Conservation (phyloP, 1,284 basidiomycete genomes). For the Trametes pubescens region DNA sequence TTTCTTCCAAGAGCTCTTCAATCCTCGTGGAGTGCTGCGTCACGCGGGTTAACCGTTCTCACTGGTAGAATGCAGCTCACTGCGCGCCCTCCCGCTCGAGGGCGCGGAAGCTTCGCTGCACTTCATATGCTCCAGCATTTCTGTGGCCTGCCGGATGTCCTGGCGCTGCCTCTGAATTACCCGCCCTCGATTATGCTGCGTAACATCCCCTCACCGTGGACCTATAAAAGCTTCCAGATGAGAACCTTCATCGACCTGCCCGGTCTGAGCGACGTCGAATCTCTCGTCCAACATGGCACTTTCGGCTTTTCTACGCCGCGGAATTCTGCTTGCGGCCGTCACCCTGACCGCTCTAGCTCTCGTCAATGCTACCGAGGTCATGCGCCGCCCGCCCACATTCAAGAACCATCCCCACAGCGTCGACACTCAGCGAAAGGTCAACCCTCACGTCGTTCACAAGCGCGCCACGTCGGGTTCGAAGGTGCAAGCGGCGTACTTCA, state of each 20-base stretch:
- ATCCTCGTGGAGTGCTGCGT: slow-evolving; percentile 1
- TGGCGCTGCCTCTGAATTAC: slow-evolving; percentile 15
- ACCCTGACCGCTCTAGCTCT: slow-evolving; percentile 35
- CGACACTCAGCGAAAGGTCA: slow-evolving; percentile 46
- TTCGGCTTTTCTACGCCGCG: slow-evolving; percentile 31
- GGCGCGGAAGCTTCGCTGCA: background rate
- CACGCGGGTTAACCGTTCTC: background rate
- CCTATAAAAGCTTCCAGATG: slow-evolving; percentile 18
- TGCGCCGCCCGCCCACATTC: slow-evolving; percentile 62
- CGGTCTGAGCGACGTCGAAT: slow-evolving; percentile 2
- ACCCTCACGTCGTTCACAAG: slow-evolving; percentile 53
- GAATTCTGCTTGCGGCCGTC: slow-evolving; percentile 32
- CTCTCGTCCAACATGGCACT: slow-evolving; percentile 32
- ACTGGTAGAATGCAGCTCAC: background rate
- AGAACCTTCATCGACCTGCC: background rate
- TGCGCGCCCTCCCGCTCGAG: too few relatives aligned
- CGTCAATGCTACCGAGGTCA: slow-evolving; percentile 59
- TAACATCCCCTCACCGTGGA: background rate
- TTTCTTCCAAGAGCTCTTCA: background rate
- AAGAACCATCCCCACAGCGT: slow-evolving; percentile 51
- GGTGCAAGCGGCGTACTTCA: slow-evolving; percentile 69
- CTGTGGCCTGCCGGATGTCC: background rate
- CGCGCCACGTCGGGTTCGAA: slow-evolving; percentile 53
- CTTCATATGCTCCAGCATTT: slow-evolving; percentile 12
- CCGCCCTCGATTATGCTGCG: slow-evolving; percentile 10